Percentiles rank a stretch among this genome's conserved stretches.
phyloP scores from a whole-genome alignment of 2,329 filamentous ascomycete genomes.

The Colletotrichum limetticola region DNA sequence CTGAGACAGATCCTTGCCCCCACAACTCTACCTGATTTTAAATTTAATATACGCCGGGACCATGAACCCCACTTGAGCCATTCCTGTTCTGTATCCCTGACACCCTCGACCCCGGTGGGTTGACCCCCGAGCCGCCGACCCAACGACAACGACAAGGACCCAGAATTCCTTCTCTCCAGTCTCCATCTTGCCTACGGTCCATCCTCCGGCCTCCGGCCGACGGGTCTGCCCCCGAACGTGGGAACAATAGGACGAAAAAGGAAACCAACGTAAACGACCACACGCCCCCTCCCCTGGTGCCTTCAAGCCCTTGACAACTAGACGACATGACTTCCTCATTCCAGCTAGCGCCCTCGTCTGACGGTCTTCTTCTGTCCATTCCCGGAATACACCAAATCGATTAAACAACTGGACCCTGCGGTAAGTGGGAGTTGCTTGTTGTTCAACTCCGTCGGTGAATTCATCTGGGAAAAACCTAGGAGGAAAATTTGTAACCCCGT shows the following conservation, averaged over 20 bases:
- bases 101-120: slow-evolving; percentile 8
- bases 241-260: neutral
- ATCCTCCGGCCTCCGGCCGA: neutral
- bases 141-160: neutral
- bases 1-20: slow-evolving; percentile 12
- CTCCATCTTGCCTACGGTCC: no score
- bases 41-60: slow-evolving; percentile 23
- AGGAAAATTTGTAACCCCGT: neutral
- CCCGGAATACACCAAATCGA: neutral
- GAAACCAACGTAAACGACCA: slow-evolving; percentile 10
- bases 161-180: no score
- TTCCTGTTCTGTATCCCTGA: neutral
- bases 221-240: slow-evolving; percentile 16
- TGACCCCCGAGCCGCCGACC: slow-evolving; percentile 1
- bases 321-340: slow-evolving; percentile 1
- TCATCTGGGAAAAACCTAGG: neutral
- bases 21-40: slow-evolving; percentile 28
- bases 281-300: neutral
- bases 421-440: neutral
- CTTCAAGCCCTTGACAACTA: no score
- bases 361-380: neutral
- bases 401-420: neutral
- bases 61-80: neutral
- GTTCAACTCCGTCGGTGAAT: neutral
- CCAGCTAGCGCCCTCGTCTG: neutral